A percentile compares a stretch with the other conserved stretches of the same genome.
Evolutionary conservation across 140 eudicot species (phyloP).

Genomic region (Bidens hawaiensis): DNA sequence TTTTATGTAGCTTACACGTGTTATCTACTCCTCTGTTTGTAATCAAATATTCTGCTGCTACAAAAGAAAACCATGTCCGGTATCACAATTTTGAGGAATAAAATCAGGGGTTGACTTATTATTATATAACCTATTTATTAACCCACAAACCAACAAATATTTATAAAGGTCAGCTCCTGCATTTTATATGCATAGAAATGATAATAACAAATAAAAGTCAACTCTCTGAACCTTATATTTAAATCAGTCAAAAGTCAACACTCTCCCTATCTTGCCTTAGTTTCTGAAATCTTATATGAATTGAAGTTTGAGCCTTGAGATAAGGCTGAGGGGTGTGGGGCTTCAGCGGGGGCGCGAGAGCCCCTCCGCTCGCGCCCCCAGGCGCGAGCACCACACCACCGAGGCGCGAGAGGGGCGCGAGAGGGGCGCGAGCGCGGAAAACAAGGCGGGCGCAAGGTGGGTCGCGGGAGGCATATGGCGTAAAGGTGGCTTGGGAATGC

Average conservation of each 20-base stretch:
- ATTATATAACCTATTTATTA: constrained; percentile 3
- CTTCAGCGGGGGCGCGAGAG: too few relatives aligned
- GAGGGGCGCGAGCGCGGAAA: too few relatives aligned
- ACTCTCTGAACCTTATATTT: constrained; percentile 27
- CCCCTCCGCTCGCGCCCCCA: too few relatives aligned
- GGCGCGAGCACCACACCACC: too few relatives aligned
- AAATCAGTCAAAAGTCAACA: constrained; percentile 24
- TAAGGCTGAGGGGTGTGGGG: constrained; percentile 1
- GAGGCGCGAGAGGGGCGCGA: too few relatives aligned
- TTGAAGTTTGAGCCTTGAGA: constrained; percentile 33
- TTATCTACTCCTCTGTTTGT: not conserved
- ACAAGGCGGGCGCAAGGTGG: too few relatives aligned
- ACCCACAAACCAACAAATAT: constrained; percentile 29
- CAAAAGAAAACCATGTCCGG: not conserved
- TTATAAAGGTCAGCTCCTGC: constrained; percentile 14
- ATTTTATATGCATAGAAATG: constrained; percentile 21
- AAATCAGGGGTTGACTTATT: constrained; percentile 18
- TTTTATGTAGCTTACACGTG: not conserved
- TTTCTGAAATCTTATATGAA: constrained; percentile 4
- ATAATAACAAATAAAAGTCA: constrained; percentile 18
- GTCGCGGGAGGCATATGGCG: too few relatives aligned
- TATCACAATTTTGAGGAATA: not conserved
- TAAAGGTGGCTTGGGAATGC: too few relatives aligned
- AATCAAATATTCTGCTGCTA: not conserved
- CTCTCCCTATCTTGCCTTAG: constrained; percentile 7